These are phyloP conservation scores for Albugo laibachii DNA, from an alignment of 352 stramenopile species.

Conservation along the genomic window DNA sequence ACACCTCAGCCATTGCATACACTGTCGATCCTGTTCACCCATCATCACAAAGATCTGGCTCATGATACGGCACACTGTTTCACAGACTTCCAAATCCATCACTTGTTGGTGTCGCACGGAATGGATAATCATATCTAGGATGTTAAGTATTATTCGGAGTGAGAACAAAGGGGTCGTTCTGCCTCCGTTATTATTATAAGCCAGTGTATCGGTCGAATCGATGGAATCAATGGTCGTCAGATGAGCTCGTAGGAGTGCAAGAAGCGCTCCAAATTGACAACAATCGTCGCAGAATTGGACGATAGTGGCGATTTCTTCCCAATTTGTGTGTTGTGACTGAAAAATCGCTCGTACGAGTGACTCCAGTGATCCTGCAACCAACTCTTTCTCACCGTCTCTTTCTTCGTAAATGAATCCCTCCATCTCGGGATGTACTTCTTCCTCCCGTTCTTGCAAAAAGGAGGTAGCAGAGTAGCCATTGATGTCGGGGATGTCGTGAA, in stretches of 20 bases:
- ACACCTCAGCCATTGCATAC: conserved; percentile 39
- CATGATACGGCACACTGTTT: conserved; percentile 42
- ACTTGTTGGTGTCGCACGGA: conserved; percentile 57
- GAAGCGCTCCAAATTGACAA: no score
- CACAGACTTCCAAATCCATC: conserved; percentile 32
- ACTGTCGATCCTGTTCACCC: conserved; percentile 43
- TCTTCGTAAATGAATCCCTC: conserved; percentile 15
- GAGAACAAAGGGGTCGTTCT: no score
- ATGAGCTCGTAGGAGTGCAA: no score
- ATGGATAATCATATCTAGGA: conserved; percentile 54
- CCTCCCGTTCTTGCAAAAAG: conserved; percentile 9
- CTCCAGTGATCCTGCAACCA: no score
- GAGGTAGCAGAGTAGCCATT: conserved; percentile 31
- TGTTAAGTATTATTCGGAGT: conserved; percentile 48
- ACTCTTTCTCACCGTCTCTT: conserved; percentile 14
- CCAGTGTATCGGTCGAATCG: no score
- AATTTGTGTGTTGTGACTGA: no score
- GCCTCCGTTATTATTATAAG: no score
- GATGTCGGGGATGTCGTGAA: conserved; percentile 30
- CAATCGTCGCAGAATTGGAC: no score
- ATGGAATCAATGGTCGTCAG: no score
- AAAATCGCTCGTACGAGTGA: no score
- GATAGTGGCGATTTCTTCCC: no score
- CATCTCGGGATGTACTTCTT: conserved; percentile 14
- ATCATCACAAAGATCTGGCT: conserved; percentile 38